These are phyloP conservation scores for Hyphodiscus hymeniophilus DNA, from an alignment of 495 filamentous ascomycete species.

Conservation along the genomic window DNA sequence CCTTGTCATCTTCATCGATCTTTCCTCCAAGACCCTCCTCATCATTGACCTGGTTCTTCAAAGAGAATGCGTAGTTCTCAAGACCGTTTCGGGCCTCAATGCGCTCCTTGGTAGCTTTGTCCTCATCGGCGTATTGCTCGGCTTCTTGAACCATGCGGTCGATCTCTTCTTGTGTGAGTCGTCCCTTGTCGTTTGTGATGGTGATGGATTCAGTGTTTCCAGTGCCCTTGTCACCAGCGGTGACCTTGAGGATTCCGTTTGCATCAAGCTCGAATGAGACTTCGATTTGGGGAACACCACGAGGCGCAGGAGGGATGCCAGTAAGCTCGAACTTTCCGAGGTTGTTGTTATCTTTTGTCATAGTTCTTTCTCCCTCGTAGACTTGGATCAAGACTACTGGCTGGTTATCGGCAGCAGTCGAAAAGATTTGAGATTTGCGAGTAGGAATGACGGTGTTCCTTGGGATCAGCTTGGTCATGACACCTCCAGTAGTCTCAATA, in stretches of 20 bases:
- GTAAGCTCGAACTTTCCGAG: conserved; percentile 98
- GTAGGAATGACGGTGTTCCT: conserved; percentile 94
- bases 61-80: conserved; percentile 92
- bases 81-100: conserved; percentile 94
- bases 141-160: conserved; percentile 97
- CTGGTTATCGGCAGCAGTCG: conserved; percentile 96
- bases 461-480: conserved; percentile 96
- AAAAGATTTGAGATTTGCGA: conserved; percentile 96
- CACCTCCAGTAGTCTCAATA: conserved; percentile 97
- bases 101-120: conserved; percentile 91
- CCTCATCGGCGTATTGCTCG: conserved; percentile 97
- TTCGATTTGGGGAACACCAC: conserved; percentile 96
- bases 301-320: conserved; percentile 86
- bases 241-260: conserved; percentile 96
- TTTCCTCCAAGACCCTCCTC: conserved; percentile 95
- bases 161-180: conserved; percentile 91
- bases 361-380: conserved; percentile 89
- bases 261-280: conserved; percentile 96
- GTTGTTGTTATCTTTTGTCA: conserved; percentile 89
- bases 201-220: conserved; percentile 94
- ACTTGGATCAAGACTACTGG: conserved; percentile 96
- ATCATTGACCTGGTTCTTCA: conserved; percentile 99
- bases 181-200: conserved; percentile 98
- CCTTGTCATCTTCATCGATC: conserved; percentile 99
- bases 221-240: conserved; percentile 92